These are phyloP conservation scores for Aspergillus bridgeri DNA, from an alignment of 495 filamentous ascomycete species.

Conservation along the genomic window DNA sequence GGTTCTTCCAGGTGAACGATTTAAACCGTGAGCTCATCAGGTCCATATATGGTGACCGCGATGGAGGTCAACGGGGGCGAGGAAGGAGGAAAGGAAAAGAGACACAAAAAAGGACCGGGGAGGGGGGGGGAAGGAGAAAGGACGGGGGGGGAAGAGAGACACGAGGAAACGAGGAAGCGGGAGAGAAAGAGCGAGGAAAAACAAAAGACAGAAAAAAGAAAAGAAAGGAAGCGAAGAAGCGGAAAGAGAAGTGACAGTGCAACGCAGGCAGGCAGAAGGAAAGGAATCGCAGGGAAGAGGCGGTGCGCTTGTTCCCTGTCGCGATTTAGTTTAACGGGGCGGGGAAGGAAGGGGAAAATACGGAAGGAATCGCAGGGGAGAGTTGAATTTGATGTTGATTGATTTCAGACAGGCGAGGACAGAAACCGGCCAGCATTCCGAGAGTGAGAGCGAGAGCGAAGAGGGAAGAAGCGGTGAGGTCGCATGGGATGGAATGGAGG, in stretches of 20 bases:
- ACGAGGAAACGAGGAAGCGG: conserved; percentile 7
- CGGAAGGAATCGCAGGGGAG: conserved; percentile 6
- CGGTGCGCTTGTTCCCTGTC: neutral
- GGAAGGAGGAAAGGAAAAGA: conserved; percentile 6
- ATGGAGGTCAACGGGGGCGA: conserved; percentile 12
- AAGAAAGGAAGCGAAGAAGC: conserved; percentile 5
- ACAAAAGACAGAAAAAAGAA: conserved; percentile 3
- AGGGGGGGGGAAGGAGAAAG: conserved; percentile 5
- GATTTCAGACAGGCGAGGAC: neutral
- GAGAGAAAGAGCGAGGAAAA: conserved; percentile 14
- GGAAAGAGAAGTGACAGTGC: too few species aligned
- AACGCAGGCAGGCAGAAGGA: conserved; percentile 1
- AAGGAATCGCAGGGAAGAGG: conserved; percentile 8
- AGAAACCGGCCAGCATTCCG: neutral
- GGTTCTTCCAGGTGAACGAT: conserved; percentile 43
- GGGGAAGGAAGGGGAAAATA: neutral
- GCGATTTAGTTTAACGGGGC: neutral
- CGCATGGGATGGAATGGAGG: too few species aligned
- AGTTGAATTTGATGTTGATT: neutral
- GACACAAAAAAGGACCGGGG: too few species aligned
- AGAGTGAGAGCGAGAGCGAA: neutral
- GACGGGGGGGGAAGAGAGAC: conserved; percentile 14
- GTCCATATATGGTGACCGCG: conserved; percentile 36
- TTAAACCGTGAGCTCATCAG: conserved; percentile 53
- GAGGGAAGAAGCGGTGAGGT: neutral